Evolutionary conservation across 2,329 filamentous ascomycete species (phyloP).

Genomic region (Madurella fahalii): DNA sequence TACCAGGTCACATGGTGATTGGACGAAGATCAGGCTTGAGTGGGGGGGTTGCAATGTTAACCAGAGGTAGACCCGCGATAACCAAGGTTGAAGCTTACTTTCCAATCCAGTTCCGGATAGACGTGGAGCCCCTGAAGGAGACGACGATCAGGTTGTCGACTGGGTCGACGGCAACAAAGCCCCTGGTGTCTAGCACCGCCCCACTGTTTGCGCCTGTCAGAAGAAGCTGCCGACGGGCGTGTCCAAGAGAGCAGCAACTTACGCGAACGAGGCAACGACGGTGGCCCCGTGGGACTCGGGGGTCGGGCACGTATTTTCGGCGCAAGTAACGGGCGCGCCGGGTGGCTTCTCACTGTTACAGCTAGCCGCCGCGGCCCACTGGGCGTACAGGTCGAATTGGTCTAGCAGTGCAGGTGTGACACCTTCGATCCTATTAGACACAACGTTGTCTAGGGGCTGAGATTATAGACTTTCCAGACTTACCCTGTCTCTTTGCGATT

Average conservation of each 20-base stretch:
- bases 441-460: not conserved
- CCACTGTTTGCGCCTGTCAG: constrained; percentile 16
- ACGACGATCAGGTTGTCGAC: constrained; percentile 52
- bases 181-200: constrained; percentile 36
- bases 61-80: constrained; percentile 9
- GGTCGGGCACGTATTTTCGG: constrained; percentile 38
- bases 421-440: constrained; percentile 13
- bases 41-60: constrained; percentile 4
- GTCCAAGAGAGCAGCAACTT: constrained; percentile 15
- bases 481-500: constrained; percentile 8
- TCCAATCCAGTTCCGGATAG: constrained; percentile 58
- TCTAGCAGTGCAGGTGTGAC: constrained; percentile 6
- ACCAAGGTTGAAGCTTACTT: constrained; percentile 34
- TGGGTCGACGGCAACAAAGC: constrained; percentile 49
- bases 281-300: constrained; percentile 42
- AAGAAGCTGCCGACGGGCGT: not conserved
- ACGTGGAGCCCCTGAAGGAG: constrained; percentile 55
- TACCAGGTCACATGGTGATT: constrained; percentile 36
- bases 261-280: constrained; percentile 42
- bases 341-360: constrained; percentile 20
- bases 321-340: constrained; percentile 31
- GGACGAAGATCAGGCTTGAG: constrained; percentile 37
- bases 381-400: not conserved
- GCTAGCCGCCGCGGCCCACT: constrained; percentile 13
- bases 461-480: not conserved